A percentile compares a stretch with the other conserved stretches of the same genome.
Evolutionary conservation across 176 grass and related monocot species (phyloP).

Genomic region (Cenchrus americanus): DNA sequence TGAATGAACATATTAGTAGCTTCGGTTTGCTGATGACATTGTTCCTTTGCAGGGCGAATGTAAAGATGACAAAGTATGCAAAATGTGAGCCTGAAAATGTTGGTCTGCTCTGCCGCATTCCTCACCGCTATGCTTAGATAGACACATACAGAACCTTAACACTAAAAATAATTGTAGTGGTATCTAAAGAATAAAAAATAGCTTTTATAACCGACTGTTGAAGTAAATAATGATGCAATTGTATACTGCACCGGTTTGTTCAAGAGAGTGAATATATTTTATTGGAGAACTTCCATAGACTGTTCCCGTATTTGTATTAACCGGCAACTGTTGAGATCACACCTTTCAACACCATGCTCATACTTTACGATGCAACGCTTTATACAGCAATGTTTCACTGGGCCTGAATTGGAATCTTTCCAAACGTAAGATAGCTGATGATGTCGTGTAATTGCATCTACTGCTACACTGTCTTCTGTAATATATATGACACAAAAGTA

Average conservation of each 20-base stretch:
- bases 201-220: not conserved
- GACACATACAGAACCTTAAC: not conserved
- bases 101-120: not conserved
- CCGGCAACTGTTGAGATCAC: not conserved
- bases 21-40: not conserved
- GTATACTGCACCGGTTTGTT: not conserved
- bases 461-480: too few relatives aligned
- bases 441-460: not conserved
- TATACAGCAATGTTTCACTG: not conserved
- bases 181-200: not conserved
- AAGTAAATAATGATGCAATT: not conserved
- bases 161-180: not conserved
- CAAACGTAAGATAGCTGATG: not conserved
- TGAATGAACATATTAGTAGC: not conserved
- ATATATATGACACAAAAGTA: not conserved
- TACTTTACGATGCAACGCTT: not conserved
- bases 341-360: too few relatives aligned
- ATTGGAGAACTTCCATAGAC: not conserved
- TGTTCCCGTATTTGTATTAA: not conserved
- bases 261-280: too few relatives aligned
- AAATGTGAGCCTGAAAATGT: conserved; percentile 50
- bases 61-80: conserved; percentile 67
- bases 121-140: not conserved
- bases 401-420: not conserved
- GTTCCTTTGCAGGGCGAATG: conserved; percentile 50